These are phyloP conservation scores for Sonneratia caseolaris DNA, from an alignment of 345 rosid genomes.

Conservation along the genomic window DNA sequence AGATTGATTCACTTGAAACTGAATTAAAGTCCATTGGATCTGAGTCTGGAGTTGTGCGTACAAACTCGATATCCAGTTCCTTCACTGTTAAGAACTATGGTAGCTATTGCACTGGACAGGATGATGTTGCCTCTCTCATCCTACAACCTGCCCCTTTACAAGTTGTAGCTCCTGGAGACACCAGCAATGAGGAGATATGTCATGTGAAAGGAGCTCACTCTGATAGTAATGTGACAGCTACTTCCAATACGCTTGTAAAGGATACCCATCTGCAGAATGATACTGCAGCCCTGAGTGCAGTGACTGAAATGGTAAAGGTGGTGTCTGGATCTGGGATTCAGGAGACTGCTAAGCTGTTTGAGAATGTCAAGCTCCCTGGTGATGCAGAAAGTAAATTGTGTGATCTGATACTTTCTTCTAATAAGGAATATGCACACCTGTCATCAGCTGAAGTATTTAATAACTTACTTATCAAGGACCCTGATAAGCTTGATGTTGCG, in stretches of 20 bases:
- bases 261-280: neutral
- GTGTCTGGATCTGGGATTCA: neutral
- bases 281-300: neutral
- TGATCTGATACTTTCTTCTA: slow-evolving; percentile 36
- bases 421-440: slow-evolving; percentile 45
- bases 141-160: slow-evolving; percentile 36
- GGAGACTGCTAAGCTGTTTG: slow-evolving; percentile 17
- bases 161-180: slow-evolving; percentile 22
- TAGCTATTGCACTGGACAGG: slow-evolving; percentile 21
- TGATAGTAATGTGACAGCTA: no score
- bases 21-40: slow-evolving; percentile 47
- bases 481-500: slow-evolving; percentile 20
- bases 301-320: no score
- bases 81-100: slow-evolving; percentile 16
- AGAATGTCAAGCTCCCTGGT: slow-evolving; percentile 16
- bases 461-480: slow-evolving; percentile 36
- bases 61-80: slow-evolving; percentile 21
- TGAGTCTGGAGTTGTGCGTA: slow-evolving; percentile 24
- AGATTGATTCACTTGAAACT: slow-evolving; percentile 81
- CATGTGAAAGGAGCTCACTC: no score
- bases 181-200: no score
- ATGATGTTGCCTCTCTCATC: slow-evolving; percentile 16
- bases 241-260: neutral
- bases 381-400: slow-evolving; percentile 28
- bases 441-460: slow-evolving; percentile 40